Evolutionary conservation across 371 early-diverging fungal species (phyloP).

Genomic region (Lichtheimia hyalospora): DNA sequence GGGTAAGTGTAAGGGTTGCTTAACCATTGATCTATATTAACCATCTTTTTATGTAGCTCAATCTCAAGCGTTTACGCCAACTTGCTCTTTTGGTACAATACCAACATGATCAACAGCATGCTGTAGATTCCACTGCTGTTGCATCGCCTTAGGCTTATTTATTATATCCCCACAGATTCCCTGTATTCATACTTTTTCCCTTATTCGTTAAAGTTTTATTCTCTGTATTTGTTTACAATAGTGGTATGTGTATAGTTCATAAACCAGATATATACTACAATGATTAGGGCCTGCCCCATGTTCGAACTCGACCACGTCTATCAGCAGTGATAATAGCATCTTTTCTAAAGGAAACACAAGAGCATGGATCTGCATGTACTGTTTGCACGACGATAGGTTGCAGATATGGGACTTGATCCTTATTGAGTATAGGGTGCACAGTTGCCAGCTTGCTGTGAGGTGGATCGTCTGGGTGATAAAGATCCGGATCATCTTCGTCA

Average conservation of each 20-base stretch:
- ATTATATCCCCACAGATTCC: not conserved
- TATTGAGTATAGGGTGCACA: slow-evolving; percentile 63
- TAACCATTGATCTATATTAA: not conserved
- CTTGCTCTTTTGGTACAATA: slow-evolving; percentile 17
- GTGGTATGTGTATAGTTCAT: too few species aligned
- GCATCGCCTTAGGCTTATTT: slow-evolving; percentile 5
- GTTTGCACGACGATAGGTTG: slow-evolving; percentile 73
- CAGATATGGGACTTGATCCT: slow-evolving; percentile 74
- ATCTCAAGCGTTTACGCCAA: slow-evolving; percentile 36
- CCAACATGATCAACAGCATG: slow-evolving; percentile 7
- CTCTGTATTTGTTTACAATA: too few species aligned
- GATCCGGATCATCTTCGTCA: slow-evolving; percentile 1
- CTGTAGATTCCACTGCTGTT: slow-evolving; percentile 10
- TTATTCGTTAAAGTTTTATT: too few species aligned
- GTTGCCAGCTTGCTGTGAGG: slow-evolving; percentile 30
- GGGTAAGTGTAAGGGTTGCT: slow-evolving; percentile 28
- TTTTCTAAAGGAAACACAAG: slow-evolving; percentile 69
- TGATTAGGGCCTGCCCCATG: slow-evolving; percentile 63
- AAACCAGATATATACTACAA: not conserved
- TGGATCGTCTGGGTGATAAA: slow-evolving; percentile 12
- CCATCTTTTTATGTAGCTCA: slow-evolving; percentile 17
- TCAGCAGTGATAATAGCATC: slow-evolving; percentile 83
- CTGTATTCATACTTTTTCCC: not conserved
- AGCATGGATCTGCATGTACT: slow-evolving; percentile 75
- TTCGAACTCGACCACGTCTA: slow-evolving; percentile 75